Conservation (phyloP, 2,329 filamentous ascomycete species). For the Dendrostoma leiphaemia region DNA sequence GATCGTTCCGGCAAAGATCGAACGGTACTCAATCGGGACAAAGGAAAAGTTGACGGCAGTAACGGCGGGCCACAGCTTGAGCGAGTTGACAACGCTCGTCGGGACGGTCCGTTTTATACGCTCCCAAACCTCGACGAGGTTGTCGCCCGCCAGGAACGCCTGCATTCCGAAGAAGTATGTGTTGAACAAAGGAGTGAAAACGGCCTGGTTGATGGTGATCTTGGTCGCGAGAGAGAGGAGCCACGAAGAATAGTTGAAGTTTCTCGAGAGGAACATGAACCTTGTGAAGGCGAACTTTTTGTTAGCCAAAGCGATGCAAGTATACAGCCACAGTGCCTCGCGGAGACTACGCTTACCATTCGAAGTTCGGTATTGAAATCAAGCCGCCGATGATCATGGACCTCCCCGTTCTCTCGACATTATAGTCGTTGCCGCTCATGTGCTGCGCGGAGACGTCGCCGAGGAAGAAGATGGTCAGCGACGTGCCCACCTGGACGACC, state of each 20-base stretch:
- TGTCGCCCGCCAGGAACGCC: constrained; percentile 69
- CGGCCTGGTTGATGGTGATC: constrained; percentile 73
- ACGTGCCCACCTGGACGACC: constrained; percentile 73
- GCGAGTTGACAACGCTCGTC: constrained; percentile 71
- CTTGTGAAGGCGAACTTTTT: constrained; percentile 35
- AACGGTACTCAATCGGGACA: constrained; percentile 74
- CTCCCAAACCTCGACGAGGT: constrained; percentile 61
- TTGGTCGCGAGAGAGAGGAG: constrained; percentile 70
- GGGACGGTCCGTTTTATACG: constrained; percentile 76
- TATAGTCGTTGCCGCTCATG: constrained; percentile 62
- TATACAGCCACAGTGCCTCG: not conserved
- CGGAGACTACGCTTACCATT: constrained; percentile 58
- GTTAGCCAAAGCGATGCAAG: constrained; percentile 5
- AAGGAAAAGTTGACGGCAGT: constrained; percentile 88
- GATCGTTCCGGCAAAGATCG: constrained; percentile 74
- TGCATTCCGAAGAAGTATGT: constrained; percentile 81
- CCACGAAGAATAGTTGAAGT: constrained; percentile 82
- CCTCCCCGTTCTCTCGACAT: constrained; percentile 65
- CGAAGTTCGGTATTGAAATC: constrained; percentile 74
- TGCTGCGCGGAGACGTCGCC: constrained; percentile 77
- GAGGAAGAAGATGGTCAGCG: constrained; percentile 74
- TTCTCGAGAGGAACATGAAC: constrained; percentile 75
- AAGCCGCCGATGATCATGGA: constrained; percentile 73
- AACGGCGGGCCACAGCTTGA: constrained; percentile 85
- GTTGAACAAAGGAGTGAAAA: constrained; percentile 83